Conservation (phyloP, 441 rosid genomes). For the Hura crepitans region DNA sequence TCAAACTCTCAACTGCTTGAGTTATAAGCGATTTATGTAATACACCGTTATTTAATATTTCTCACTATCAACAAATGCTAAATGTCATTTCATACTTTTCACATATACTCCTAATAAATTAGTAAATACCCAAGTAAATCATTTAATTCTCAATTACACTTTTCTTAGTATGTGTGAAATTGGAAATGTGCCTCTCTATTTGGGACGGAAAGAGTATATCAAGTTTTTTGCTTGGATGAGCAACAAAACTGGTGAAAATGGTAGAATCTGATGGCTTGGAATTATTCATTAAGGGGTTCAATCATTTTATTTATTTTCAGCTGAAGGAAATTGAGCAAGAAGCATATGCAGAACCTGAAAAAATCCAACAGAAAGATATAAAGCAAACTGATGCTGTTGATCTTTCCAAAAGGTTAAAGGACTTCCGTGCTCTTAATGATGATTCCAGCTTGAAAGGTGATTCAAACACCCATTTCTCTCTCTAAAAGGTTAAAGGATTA, state of each 20-base stretch:
- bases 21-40: too few relatives aligned
- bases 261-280: background rate
- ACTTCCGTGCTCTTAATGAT: constrained; percentile 54
- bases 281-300: background rate
- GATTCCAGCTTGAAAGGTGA: constrained; percentile 72
- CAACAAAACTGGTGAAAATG: background rate
- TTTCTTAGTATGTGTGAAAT: too few relatives aligned
- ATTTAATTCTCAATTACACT: too few relatives aligned
- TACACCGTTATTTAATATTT: too few relatives aligned
- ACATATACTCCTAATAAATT: too few relatives aligned
- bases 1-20: too few relatives aligned
- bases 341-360: constrained; percentile 44
- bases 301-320: constrained; percentile 30
- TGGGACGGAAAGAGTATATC: too few relatives aligned
- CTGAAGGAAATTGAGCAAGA: constrained; percentile 84
- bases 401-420: constrained; percentile 76
- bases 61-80: too few relatives aligned
- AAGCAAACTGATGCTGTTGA: constrained; percentile 72
- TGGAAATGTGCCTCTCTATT: too few relatives aligned
- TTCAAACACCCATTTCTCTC: too few relatives aligned
- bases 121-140: too few relatives aligned
- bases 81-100: too few relatives aligned
- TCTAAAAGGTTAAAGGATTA: background rate
- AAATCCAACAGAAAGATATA: constrained; percentile 41
- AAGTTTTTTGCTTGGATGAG: background rate